phyloP scores from a whole-genome alignment of 371 early-diverging fungal genomes.

The Mucor sp. region DNA sequence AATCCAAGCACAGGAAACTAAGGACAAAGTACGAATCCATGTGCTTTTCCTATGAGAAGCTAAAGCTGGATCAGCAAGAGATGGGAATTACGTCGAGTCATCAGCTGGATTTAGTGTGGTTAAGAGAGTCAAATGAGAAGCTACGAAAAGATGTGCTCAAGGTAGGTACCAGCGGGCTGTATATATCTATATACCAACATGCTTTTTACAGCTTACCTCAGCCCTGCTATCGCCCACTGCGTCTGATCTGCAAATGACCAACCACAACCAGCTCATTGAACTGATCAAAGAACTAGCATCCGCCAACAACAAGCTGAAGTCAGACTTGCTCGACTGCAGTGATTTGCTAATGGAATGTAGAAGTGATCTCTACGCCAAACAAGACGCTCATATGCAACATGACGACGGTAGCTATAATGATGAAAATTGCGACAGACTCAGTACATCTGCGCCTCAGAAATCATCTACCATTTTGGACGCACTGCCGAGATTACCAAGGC shows the following conservation, averaged over 20 bases:
- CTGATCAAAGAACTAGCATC: conserved; percentile 49
- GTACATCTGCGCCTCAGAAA: conserved; percentile 23
- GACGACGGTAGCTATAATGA: conserved; percentile 9
- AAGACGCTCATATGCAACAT: conserved; percentile 5
- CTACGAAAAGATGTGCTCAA: conserved; percentile 43
- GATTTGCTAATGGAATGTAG: conserved; percentile 36
- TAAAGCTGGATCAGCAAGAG: conserved; percentile 34
- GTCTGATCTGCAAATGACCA: conserved; percentile 21
- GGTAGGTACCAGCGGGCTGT: conserved; percentile 17
- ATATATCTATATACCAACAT: background rate
- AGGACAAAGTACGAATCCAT: conserved; percentile 39
- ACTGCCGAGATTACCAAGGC: conserved; percentile 1
- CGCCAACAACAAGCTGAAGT: conserved; percentile 46
- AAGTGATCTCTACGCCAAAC: conserved; percentile 8
- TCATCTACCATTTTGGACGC: background rate
- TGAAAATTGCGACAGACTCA: conserved; percentile 10
- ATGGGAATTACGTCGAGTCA: conserved; percentile 17
- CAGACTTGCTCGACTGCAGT: conserved; percentile 40
- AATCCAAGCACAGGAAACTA: conserved; percentile 49
- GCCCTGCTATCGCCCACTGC: conserved; percentile 22
- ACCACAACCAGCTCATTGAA: conserved; percentile 25
- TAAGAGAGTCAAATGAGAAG: conserved; percentile 45
- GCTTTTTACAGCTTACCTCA: conserved; percentile 27
- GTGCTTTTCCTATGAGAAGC: conserved; percentile 32
- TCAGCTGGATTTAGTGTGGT: conserved; percentile 30